Base-by-base conservation (phyloP, 2,329 filamentous ascomycete genomes). In the Cercospora zeina region DNA sequence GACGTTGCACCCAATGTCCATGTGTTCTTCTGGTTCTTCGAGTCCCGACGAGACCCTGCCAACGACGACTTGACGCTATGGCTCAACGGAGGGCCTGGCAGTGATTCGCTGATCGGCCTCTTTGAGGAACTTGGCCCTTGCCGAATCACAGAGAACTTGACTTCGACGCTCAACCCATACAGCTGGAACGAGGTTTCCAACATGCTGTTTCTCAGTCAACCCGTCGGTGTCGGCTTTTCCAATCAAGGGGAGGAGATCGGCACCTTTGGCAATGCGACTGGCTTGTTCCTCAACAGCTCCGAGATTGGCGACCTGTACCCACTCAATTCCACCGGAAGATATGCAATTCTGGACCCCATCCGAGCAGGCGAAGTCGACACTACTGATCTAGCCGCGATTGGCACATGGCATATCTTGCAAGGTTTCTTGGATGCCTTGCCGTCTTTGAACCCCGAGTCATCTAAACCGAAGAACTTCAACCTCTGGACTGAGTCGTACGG, bases 161-260 rank as follows among this genome's bases (percentile, higher is more conserved):
- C 76, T 34, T 80, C 83, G 45, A 80, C 79, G 33, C 82, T 83
- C 70, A 89, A 89, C 67, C 83, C 84, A 0, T 85, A 82, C 75
- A 84, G 84, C 0, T 88, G 85, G 83, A 86, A 85, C 57, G 83
- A 84, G 66, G 80, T 83, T 21, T 83, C 82, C 33, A 89, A 89
- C 67, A 84, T 89, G 81, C 82, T 90, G 14, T 90, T 88, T 74
- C 83, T 90, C 67, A 87, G 90, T 68, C 83, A 89, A 72, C 88
- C 85, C 8, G 82, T 84, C n/a, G 83, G 83, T 34, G 80, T 82
- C 30, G 84, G 84, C 1, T 83, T 84, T 71, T 83, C 80, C 1
- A 85, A 85, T 70, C 77, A 71, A 27, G 73, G 67, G 5, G 65
- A 67, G 62, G 67, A 59, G 16, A 67, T 72, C 37, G 62, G 63